phyloP scores from a whole-genome alignment of 805 yeast species.

The Lachancea sp. region DNA sequence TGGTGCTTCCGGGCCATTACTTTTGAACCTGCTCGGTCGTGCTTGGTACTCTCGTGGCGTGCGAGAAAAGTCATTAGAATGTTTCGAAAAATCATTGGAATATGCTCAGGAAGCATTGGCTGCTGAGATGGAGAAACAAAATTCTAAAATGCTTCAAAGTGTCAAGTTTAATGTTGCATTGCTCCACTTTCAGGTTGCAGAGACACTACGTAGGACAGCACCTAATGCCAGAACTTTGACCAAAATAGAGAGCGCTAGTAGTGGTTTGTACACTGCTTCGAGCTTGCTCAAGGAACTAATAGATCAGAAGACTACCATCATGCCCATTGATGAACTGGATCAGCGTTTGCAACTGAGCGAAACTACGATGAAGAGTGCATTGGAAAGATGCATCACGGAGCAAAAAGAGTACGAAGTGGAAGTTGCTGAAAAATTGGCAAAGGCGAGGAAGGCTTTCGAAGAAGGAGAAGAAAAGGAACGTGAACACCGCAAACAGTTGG shows the following conservation, averaged over 20 bases:
- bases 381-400: constrained; percentile 63
- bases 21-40: constrained; percentile 69
- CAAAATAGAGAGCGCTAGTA: constrained; percentile 52
- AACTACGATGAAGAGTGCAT: constrained; percentile 63
- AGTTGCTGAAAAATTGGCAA: constrained; percentile 55
- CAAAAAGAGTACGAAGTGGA: constrained; percentile 61
- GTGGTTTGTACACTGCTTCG: constrained; percentile 59
- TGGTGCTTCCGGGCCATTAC: constrained; percentile 55
- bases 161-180: constrained; percentile 76
- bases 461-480: constrained; percentile 47
- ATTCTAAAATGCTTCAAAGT: constrained; percentile 35
- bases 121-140: constrained; percentile 23
- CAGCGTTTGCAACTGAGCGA: constrained; percentile 84
- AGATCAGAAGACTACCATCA: constrained; percentile 52
- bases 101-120: constrained; percentile 53
- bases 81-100: constrained; percentile 54
- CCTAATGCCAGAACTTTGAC: constrained; percentile 52
- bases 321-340: constrained; percentile 69
- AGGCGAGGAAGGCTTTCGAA: constrained; percentile 62
- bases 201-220: constrained; percentile 58
- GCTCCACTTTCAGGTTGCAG: constrained; percentile 82
- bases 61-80: constrained; percentile 57
- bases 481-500: constrained; percentile 42
- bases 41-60: constrained; percentile 82
- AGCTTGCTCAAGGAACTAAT: constrained; percentile 51